These are phyloP conservation scores for Striga hermonthica DNA, from an alignment of 305 asterid species.

Conservation along the genomic window DNA sequence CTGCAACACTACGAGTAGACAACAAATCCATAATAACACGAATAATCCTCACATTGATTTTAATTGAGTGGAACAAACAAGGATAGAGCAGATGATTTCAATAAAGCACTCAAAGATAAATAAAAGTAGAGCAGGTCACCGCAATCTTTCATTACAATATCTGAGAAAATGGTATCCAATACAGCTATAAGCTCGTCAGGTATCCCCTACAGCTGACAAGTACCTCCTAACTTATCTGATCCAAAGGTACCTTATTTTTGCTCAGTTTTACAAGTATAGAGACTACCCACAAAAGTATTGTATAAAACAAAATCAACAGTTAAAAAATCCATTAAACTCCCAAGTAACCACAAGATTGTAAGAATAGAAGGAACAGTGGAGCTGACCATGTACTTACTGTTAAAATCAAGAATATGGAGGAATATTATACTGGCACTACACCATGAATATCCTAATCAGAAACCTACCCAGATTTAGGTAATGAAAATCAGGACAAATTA, in stretches of 20 bases:
- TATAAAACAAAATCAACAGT: neutral
- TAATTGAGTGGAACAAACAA: too few species aligned
- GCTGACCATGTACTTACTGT: neutral
- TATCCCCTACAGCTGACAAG: too few species aligned
- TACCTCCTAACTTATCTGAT: constrained; percentile 11
- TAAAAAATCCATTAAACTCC: constrained; percentile 5
- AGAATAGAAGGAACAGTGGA: neutral
- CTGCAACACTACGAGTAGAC: constrained; percentile 38
- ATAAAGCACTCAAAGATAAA: neutral
- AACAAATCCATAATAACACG: too few species aligned
- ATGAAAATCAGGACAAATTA: constrained; percentile 10
- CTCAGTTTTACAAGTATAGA: neutral
- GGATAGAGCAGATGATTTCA: too few species aligned
- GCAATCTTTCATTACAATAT: too few species aligned
- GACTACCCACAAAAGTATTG: neutral
- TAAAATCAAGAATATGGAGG: neutral
- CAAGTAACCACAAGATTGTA: neutral
- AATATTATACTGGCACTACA: neutral
- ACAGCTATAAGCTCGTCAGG: neutral
- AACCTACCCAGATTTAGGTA: neutral
- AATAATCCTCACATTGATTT: too few species aligned
- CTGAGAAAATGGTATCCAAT: neutral
- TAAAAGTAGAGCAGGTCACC: neutral
- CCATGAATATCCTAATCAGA: constrained; percentile 3
- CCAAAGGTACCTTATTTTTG: neutral